phyloP scores from a whole-genome alignment of 2,329 filamentous ascomycete species.

The Pestalotiopsis sp. region DNA sequence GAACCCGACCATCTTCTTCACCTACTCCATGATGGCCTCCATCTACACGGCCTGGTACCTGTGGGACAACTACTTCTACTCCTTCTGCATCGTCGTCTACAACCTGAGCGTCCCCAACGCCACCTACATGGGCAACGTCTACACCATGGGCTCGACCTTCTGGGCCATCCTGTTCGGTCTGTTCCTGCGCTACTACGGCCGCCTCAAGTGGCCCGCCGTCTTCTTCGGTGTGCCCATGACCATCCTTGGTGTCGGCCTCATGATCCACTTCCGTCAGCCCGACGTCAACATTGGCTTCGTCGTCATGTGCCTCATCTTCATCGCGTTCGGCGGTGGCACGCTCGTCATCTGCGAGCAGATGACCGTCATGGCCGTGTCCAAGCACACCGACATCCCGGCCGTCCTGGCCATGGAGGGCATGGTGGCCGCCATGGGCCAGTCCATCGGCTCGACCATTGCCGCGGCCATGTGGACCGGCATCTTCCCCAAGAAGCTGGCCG shows the following conservation, averaged over 20 bases:
- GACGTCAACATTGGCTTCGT: slow-evolving; percentile 48
- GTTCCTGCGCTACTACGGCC: slow-evolving; percentile 44
- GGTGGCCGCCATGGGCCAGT: slow-evolving; percentile 55
- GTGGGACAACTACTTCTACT: slow-evolving; percentile 43
- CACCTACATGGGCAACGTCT: slow-evolving; percentile 37
- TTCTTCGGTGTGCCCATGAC: slow-evolving; percentile 40
- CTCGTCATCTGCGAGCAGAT: slow-evolving; percentile 58
- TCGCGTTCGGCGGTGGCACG: slow-evolving; percentile 52
- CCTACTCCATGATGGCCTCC: slow-evolving; percentile 33
- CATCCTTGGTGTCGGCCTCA: slow-evolving; percentile 49
- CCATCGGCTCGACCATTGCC: slow-evolving; percentile 56
- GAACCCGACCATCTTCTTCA: slow-evolving; percentile 42
- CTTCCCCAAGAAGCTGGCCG: slow-evolving; percentile 47
- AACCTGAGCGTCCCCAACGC: slow-evolving; percentile 28
- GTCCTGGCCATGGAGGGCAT: slow-evolving; percentile 57
- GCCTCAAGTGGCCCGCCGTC: slow-evolving; percentile 49
- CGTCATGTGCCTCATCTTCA: slow-evolving; percentile 55
- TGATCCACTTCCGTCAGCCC: slow-evolving; percentile 55
- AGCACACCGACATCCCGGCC: slow-evolving; percentile 54
- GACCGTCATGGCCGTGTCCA: slow-evolving; percentile 55
- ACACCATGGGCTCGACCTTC: slow-evolving; percentile 43
- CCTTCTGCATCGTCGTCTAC: slow-evolving; percentile 42
- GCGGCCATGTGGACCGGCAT: slow-evolving; percentile 59
- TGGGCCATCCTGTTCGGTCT: slow-evolving; percentile 46
- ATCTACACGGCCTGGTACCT: slow-evolving; percentile 37